Evolutionary conservation across 257 asterid genomes (phyloP).

Genomic region (Plantago ovata): DNA sequence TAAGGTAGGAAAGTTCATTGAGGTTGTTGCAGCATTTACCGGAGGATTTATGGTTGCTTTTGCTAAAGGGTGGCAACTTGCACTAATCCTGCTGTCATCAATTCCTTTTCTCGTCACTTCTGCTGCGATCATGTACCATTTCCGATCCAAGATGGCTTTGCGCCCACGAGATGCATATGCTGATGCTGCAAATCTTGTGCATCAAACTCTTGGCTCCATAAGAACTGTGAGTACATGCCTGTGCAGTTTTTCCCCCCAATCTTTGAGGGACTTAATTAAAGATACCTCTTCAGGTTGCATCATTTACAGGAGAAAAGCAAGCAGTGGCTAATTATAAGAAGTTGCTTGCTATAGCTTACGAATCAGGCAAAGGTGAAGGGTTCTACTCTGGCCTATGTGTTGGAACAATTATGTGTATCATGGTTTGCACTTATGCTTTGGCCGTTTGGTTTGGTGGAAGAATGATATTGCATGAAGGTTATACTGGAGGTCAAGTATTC

Average conservation of each 20-base stretch:
- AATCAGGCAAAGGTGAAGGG: slow-evolving; percentile 46
- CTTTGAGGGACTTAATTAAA: too few relatives aligned
- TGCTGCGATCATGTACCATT: slow-evolving; percentile 38
- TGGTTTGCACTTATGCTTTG: slow-evolving; percentile 54
- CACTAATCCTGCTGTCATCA: slow-evolving; percentile 52
- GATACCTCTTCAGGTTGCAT: slow-evolving; percentile 43
- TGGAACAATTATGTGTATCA: slow-evolving; percentile 38
- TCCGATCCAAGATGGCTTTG: slow-evolving; percentile 42
- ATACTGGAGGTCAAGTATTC: slow-evolving; percentile 60
- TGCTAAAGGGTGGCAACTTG: slow-evolving; percentile 57
- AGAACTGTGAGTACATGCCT: slow-evolving; percentile 40
- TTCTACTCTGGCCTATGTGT: slow-evolving; percentile 53
- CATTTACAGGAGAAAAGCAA: slow-evolving; percentile 62
- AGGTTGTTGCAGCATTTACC: slow-evolving; percentile 49
- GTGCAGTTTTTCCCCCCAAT: neutral
- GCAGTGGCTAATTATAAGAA: slow-evolving; percentile 49
- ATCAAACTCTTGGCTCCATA: slow-evolving; percentile 57
- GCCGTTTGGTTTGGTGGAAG: slow-evolving; percentile 65
- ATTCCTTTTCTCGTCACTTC: slow-evolving; percentile 46
- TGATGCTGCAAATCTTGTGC: slow-evolving; percentile 52
- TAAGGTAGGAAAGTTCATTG: slow-evolving; percentile 64
- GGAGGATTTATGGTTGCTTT: slow-evolving; percentile 65
- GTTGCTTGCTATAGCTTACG: slow-evolving; percentile 46
- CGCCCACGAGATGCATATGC: slow-evolving; percentile 55
- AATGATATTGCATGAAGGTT: slow-evolving; percentile 59